Base-by-base conservation (phyloP, 2,329 filamentous ascomycete species). In the Paracorniculantispora psalliotae region DNA sequence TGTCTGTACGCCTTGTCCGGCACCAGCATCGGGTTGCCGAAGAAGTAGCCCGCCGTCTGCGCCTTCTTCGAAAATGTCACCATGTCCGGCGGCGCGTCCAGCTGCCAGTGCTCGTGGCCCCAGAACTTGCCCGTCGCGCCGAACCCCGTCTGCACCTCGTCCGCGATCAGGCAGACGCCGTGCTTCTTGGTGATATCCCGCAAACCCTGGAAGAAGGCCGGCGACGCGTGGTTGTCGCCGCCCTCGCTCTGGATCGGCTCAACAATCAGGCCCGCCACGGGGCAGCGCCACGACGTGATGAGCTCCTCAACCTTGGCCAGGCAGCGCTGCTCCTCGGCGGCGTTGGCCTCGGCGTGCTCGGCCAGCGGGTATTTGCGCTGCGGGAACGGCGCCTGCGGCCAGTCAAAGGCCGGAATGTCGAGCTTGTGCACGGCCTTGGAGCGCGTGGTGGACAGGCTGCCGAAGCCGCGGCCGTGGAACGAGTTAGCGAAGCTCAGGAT, bases 21-120 rank as follows among this genome's bases (percentile, higher is more conserved):
- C 53, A 88, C 79, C 53, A 93, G 78, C 47, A 82, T 83, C n/a
- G 82, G 79, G 78, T 92, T 87, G 46, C 87, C 87, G 70, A 84
- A 93, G 78, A 90, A 93, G 79, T 91, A 93, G 3, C 90, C 90
- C 13, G 90, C 90, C 17, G 90, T 89, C 76, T 93, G 90, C 2
- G 90, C 90, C 77, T 93, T 93, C 81, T 93, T 93, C 65, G 84
- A 88, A 78, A 93, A 93, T 28, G 90, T 92, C n/a, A 93, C 90
- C 76, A 93, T 92, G 71, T 93, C 90, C 1, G 90, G 90, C 23
- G 89, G 87, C 12, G 83, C 77, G 43, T 77, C 67, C 46, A 92
- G 79, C 68, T 87, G 82, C 90, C 90, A 93, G 81, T 92, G 89
- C 65, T 92, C 89, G 72, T 93, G 90, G 15, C 88, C 90, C 90